These are phyloP conservation scores for Sugiyamaella paludigena DNA, from an alignment of 1,139 yeast genomes.

Conservation along the genomic window DNA sequence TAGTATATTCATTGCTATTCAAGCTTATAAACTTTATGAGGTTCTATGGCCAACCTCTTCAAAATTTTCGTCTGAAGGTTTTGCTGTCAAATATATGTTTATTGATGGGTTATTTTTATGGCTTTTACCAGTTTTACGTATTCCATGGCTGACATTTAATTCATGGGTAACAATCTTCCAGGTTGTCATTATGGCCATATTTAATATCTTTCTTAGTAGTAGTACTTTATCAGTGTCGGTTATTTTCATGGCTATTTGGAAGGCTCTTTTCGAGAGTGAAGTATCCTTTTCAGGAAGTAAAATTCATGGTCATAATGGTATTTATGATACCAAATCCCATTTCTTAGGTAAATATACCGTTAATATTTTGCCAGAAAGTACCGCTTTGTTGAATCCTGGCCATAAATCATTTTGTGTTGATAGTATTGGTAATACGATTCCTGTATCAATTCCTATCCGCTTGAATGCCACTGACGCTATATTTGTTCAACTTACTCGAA, in stretches of 20 bases:
- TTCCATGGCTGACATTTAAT: conserved; percentile 66
- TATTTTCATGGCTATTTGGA: conserved; percentile 47
- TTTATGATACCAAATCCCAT: conserved; percentile 65
- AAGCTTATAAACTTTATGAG: conserved; percentile 80
- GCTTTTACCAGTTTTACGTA: conserved; percentile 66
- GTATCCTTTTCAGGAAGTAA: conserved; percentile 63
- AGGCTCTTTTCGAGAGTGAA: conserved; percentile 54
- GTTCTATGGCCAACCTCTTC: conserved; percentile 44
- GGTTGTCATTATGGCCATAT: conserved; percentile 35
- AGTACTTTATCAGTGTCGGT: conserved; percentile 50
- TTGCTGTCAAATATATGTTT: conserved; percentile 67
- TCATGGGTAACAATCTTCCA: conserved; percentile 39
- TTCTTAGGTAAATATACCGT: conserved; percentile 84
- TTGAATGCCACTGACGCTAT: conserved; percentile 81
- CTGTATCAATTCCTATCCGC: conserved; percentile 62
- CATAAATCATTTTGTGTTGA: conserved; percentile 64
- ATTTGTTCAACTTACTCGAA: conserved; percentile 60
- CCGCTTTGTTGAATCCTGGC: conserved; percentile 80
- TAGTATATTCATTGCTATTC: conserved; percentile 67
- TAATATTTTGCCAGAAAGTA: conserved; percentile 86
- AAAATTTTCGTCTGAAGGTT: conserved; percentile 47
- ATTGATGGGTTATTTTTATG: conserved; percentile 71
- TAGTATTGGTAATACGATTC: conserved; percentile 32
- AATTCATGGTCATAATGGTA: conserved; percentile 37
- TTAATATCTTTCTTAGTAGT: conserved; percentile 43